Base-by-base conservation (phyloP, 768 basidiomycete species). In the Infundibulicybe gibba region DNA sequence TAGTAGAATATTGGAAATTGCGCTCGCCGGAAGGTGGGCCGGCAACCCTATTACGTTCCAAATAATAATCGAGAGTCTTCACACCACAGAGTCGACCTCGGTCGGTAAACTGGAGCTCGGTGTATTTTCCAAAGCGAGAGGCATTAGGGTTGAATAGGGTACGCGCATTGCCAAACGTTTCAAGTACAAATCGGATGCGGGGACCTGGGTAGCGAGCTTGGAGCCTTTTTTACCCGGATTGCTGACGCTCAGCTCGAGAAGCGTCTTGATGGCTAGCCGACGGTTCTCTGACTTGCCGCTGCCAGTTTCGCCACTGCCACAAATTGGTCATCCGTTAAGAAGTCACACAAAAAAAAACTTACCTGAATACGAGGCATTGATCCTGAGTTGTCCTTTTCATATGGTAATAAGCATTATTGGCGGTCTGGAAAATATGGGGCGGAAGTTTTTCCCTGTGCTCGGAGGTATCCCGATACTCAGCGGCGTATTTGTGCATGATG, bases 1-100 rank as follows among this genome's bases (percentile, higher is more conserved):
- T 97, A 97, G 62, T 98, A 97, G 67, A 98, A 97, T 32, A 95
- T 93, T 99, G 94, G 63, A 98, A 97, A 54, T 97, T 97, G 10
- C 94, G 82, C 65, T 99, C 94, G 45, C 93, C 94, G 0, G 86
- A 89, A 0, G 91, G 89, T 0, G 89, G 80, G 16, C 83, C 81
- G 5, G 91, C 79, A n/a, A 97, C 92, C 9, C 94, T 83, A 55
- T 85, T 90, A 45, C 90, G 76, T 64, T 97, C 93, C 43, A 99
- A 79, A 67, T 95, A 95, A 69, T 99, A 97, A 61, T 97, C 94
- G 52, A 98, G 83, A 0, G 93, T 94, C 66, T 98, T 98, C 61
- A 92, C 72, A 51, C 97, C 97, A 40, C 75, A 83, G 0, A 98
- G 69, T 3, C 94, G 79, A 6, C 94, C 94, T 16, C 89, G 85